phyloP scores from a whole-genome alignment of 148 eudicot species.

The Rhododendron kiyosumense region DNA sequence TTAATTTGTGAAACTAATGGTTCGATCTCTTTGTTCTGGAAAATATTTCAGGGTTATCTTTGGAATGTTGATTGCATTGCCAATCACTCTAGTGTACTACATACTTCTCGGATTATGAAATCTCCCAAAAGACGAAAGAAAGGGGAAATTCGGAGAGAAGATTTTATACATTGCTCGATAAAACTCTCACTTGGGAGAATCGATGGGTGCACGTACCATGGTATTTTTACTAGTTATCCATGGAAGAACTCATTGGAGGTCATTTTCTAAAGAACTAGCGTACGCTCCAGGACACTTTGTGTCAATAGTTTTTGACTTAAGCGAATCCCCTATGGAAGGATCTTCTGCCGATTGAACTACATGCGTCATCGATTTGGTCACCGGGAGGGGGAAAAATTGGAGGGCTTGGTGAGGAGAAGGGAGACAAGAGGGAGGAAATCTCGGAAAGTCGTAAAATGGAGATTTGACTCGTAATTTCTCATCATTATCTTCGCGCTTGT shows the following conservation, averaged over 20 bases:
- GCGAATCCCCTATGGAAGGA: conserved; percentile 19
- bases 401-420: neutral
- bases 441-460: neutral
- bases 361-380: neutral
- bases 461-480: neutral
- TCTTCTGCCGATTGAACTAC: conserved; percentile 10
- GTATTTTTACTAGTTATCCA: neutral
- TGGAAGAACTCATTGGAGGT: neutral
- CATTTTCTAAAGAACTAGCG: neutral
- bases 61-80: conserved; percentile 93
- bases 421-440: neutral
- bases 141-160: neutral
- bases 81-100: conserved; percentile 82
- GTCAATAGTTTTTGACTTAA: conserved; percentile 6
- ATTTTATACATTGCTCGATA: neutral
- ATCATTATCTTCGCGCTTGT: neutral
- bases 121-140: neutral
- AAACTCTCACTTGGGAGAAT: neutral
- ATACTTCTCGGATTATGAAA: conserved; percentile 66
- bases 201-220: neutral
- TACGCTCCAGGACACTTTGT: conserved; percentile 16
- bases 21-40: neutral
- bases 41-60: conserved; percentile 72
- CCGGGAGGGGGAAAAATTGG: neutral
- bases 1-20: neutral